These are phyloP conservation scores for Zizania latifolia DNA, from an alignment of 176 grass and related monocot genomes.

Conservation along the genomic window DNA sequence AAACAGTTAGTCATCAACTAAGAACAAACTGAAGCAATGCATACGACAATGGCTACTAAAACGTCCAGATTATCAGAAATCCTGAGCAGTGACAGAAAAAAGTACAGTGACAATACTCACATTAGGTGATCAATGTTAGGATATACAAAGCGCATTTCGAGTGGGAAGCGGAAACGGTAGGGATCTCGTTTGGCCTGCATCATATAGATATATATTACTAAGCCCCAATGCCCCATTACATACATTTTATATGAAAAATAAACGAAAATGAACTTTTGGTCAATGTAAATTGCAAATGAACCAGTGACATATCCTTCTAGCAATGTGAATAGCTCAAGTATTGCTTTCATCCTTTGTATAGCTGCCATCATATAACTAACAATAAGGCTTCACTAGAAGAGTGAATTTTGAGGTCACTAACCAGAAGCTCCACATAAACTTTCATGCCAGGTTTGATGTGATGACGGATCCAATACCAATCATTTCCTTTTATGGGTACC, in stretches of 20 bases:
- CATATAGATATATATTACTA: constrained; percentile 13
- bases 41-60: background rate
- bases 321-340: background rate
- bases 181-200: constrained; percentile 88
- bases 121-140: constrained; percentile 97
- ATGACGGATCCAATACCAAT: constrained; percentile 99
- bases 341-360: constrained; percentile 3
- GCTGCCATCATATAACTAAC: background rate
- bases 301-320: background rate
- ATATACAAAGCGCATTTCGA: constrained; percentile 89
- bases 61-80: background rate
- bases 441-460: constrained; percentile 94
- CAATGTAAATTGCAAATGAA: background rate
- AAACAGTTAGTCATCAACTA: background rate
- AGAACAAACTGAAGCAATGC: background rate
- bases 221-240: too few relatives aligned
- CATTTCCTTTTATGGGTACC: constrained; percentile 95
- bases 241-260: constrained; percentile 2
- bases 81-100: background rate
- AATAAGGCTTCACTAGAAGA: background rate
- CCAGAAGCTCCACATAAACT: constrained; percentile 83
- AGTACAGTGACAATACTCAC: constrained; percentile 39
- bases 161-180: constrained; percentile 87
- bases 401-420: constrained; percentile 34
- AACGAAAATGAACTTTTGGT: background rate